These are phyloP conservation scores for Pseudonitzschia pungens DNA, from an alignment of 108 stramenopile species.

Conservation along the genomic window DNA sequence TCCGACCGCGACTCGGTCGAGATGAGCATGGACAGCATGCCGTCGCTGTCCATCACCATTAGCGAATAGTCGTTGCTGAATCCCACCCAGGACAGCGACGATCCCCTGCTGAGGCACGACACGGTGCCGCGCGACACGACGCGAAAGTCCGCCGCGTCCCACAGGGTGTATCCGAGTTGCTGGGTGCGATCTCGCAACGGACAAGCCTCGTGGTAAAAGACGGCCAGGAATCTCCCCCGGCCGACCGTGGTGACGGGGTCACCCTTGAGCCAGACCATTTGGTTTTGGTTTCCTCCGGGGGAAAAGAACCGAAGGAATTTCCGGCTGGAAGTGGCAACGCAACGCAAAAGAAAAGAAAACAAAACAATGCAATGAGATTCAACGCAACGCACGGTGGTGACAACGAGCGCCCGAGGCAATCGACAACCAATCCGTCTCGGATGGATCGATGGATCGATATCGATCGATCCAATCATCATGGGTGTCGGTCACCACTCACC, in stretches of 20 bases:
- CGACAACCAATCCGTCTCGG: too few relatives aligned
- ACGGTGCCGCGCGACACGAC: conserved; percentile 54
- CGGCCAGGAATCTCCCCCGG: conserved; percentile 63
- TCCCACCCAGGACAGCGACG: conserved; percentile 73
- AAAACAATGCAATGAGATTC: too few relatives aligned
- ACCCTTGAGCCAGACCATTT: conserved; percentile 74
- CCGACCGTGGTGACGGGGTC: conserved; percentile 80
- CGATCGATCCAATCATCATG: too few relatives aligned
- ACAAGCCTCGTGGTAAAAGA: conserved; percentile 62
- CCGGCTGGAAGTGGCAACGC: too few relatives aligned
- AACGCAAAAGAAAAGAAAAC: too few relatives aligned
- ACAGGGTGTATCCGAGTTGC: conserved; percentile 67
- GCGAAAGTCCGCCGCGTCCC: conserved; percentile 58
- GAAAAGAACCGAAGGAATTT: conserved; percentile 77
- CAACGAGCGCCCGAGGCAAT: too few relatives aligned
- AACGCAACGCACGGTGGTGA: too few relatives aligned
- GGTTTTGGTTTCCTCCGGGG: conserved; percentile 67
- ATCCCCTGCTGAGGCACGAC: conserved; percentile 60
- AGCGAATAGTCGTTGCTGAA: conserved; percentile 73
- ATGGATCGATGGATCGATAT: too few relatives aligned
- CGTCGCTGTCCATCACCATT: conserved; percentile 73
- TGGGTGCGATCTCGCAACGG: conserved; percentile 79
- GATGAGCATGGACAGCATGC: conserved; percentile 81
- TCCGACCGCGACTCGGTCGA: conserved; percentile 20
- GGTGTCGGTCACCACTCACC: too few relatives aligned